Conservation (phyloP, 176 grass and related monocot species). For the Urochloa ruziziensis region DNA sequence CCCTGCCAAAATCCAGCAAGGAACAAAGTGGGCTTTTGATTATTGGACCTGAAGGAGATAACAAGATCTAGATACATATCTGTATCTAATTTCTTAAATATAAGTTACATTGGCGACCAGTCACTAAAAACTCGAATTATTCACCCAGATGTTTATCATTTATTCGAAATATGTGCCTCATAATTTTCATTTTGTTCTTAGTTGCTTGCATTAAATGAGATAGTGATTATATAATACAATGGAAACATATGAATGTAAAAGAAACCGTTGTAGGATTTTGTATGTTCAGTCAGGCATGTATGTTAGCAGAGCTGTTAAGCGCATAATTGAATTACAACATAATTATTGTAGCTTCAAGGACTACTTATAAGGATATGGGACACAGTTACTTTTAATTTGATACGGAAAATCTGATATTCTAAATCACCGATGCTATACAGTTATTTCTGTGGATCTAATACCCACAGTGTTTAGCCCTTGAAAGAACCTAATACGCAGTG, state of each 20-base stretch:
- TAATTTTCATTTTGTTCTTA: not conserved
- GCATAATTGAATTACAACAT: not conserved
- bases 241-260: not conserved
- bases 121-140: not conserved
- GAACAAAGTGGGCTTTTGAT: slow-evolving; percentile 72
- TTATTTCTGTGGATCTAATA: not conserved
- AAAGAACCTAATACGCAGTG: not conserved
- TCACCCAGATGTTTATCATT: not conserved
- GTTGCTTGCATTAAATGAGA: not conserved
- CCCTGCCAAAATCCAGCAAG: slow-evolving; percentile 44
- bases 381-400: not conserved
- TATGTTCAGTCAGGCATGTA: not conserved
- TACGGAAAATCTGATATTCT: not conserved
- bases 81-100: not conserved
- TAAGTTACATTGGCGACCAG: not conserved
- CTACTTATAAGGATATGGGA: not conserved
- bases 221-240: not conserved
- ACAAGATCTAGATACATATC: not conserved
- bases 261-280: not conserved
- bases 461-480: not conserved
- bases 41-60: slow-evolving; percentile 93
- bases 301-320: not conserved
- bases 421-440: not conserved
- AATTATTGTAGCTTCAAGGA: not conserved
- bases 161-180: not conserved